phyloP scores from a whole-genome alignment of 2,329 filamentous ascomycete genomes.

The Aurifilum marmelostoma region DNA sequence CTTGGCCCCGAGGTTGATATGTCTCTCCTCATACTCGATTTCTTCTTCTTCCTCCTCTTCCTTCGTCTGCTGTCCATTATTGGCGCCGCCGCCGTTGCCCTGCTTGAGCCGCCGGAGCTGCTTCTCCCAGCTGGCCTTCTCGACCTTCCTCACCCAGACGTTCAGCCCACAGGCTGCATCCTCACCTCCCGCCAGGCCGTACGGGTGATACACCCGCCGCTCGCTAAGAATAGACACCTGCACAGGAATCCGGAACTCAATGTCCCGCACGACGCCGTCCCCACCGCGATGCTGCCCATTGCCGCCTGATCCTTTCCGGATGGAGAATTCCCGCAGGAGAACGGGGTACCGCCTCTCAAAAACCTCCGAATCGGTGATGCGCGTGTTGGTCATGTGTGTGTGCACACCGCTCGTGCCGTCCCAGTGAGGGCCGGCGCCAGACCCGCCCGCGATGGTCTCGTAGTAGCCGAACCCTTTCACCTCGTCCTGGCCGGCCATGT shows the following conservation, averaged over 20 bases:
- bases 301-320: slow-evolving; percentile 67
- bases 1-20: slow-evolving; percentile 77
- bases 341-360: slow-evolving; percentile 79
- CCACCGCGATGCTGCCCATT: slow-evolving; percentile 70
- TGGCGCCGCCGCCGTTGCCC: slow-evolving; percentile 32
- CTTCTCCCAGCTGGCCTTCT: slow-evolving; percentile 56
- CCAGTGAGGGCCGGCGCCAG: slow-evolving; percentile 74
- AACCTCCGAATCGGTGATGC: slow-evolving; percentile 79
- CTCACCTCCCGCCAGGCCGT: slow-evolving; percentile 81
- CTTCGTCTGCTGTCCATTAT: slow-evolving; percentile 28
- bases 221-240: slow-evolving; percentile 81
- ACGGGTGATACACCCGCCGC: slow-evolving; percentile 74
- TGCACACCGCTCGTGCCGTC: slow-evolving; percentile 77
- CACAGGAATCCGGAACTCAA: slow-evolving; percentile 78
- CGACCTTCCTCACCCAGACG: slow-evolving; percentile 79
- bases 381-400: slow-evolving; percentile 84
- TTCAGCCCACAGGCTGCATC: slow-evolving; percentile 81
- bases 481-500: slow-evolving; percentile 58
- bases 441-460: slow-evolving; percentile 80
- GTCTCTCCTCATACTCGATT: slow-evolving; percentile 58
- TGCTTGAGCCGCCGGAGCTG: slow-evolving; percentile 45
- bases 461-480: slow-evolving; percentile 83
- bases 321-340: slow-evolving; percentile 69
- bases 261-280: slow-evolving; percentile 76
- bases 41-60: slow-evolving; percentile 34